Conservation (phyloP, 2,329 filamentous ascomycete species). For the Aspergillus proliferans region DNA sequence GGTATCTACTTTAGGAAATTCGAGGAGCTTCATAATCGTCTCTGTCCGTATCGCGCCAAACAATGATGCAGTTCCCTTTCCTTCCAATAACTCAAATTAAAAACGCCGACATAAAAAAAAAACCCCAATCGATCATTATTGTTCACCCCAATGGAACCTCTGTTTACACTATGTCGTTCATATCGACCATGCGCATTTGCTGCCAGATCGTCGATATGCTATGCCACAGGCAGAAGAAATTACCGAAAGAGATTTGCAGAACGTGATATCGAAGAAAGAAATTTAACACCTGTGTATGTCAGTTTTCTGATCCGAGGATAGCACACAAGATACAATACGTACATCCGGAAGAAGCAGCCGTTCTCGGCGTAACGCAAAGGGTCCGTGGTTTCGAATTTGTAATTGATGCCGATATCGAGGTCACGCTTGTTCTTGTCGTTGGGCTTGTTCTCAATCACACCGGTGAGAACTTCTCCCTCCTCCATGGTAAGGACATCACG, state of each 20-base stretch:
- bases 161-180: conserved; percentile 26
- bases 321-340: conserved; percentile 11
- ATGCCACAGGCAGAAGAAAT: conserved; percentile 11
- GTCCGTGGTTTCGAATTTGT: conserved; percentile 73
- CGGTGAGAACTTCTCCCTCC: conserved; percentile 71
- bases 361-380: conserved; percentile 62
- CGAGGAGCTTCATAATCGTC: conserved; percentile 41
- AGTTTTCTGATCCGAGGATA: conserved; percentile 12
- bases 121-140: conserved; percentile 6
- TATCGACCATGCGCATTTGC: conserved; percentile 15
- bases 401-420: conserved; percentile 82
- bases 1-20: conserved; percentile 42
- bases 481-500: conserved; percentile 88
- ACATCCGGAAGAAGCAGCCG: conserved; percentile 70
- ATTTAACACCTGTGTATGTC: conserved; percentile 27
- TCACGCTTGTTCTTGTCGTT: conserved; percentile 93
- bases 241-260: conserved; percentile 10
- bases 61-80: conserved; percentile 35
- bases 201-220: conserved; percentile 11
- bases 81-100: conserved; percentile 18
- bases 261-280: conserved; percentile 1
- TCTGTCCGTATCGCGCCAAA: conserved; percentile 34
- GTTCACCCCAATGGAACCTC: conserved; percentile 14
- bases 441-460: conserved; percentile 72
- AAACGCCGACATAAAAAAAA: conserved; percentile 21